Evolutionary conservation across 2,329 filamentous ascomycete genomes (phyloP).

Genomic region (Trichoderma guizhouense): DNA sequence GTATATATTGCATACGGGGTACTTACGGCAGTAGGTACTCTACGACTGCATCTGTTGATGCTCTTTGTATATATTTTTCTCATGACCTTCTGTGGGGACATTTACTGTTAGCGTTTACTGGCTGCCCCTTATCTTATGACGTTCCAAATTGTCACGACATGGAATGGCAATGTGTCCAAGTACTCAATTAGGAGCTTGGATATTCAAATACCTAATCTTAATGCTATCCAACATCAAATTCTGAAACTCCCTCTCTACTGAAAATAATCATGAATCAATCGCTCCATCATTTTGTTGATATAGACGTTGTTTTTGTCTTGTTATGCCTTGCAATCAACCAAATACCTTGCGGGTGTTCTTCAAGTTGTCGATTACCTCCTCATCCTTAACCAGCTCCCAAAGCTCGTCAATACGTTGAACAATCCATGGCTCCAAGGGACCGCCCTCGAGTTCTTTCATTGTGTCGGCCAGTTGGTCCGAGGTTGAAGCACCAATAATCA

Average conservation of each 20-base stretch:
- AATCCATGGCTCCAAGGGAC: conserved; percentile 60
- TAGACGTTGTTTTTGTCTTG: background rate
- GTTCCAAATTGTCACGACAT: background rate
- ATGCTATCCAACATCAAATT: background rate
- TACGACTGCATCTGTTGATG: background rate
- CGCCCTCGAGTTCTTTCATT: conserved; percentile 39
- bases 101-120: background rate
- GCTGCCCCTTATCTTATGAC: background rate
- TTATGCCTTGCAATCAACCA: background rate
- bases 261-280: background rate
- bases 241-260: background rate
- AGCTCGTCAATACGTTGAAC: conserved; percentile 60
- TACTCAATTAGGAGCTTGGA: background rate
- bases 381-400: conserved; percentile 53
- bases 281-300: background rate
- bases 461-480: conserved; percentile 37
- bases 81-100: background rate
- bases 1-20: background rate
- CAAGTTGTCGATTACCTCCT: conserved; percentile 15
- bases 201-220: background rate
- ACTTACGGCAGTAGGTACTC: background rate
- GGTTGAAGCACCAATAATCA: conserved; percentile 39
- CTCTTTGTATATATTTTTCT: background rate
- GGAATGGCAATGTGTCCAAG: background rate
- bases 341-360: conserved; percentile 6